Base-by-base conservation (phyloP, 371 early-diverging fungal genomes). In the Mortierella sp. region DNA sequence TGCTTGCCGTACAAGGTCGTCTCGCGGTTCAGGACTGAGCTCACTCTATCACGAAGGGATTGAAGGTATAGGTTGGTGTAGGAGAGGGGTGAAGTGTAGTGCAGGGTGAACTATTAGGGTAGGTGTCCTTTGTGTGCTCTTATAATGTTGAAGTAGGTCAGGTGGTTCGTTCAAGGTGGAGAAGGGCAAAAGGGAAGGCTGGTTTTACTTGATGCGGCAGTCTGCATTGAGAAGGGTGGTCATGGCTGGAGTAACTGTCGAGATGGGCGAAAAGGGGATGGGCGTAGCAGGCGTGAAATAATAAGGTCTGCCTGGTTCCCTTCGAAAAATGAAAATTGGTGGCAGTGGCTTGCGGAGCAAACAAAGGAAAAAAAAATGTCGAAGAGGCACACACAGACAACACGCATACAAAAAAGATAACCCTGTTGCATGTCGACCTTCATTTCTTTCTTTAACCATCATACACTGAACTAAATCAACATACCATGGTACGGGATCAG, bases 1-100 rank as follows among this genome's bases (percentile, higher is more conserved):
- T 96, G 92, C 73, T 96, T 96, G 61, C 97, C 98, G 77, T 90
- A 96, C 55, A 88, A 90, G 24, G 87, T 81, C 0, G 88, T 87
- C 79, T 98, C 96, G 61, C 93, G 89, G 87, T 95, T 95, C 58
- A 96, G 88, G 19, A 96, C 96, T 1, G 98, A 97, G 88, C 95
- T 95, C 31, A 97, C 97, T 78, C 96, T 96, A 76, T 29, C 14
- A 34, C 19, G 11, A 13, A 10, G 11, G 22, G 10, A 53, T 24
- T 11, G 13, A 13, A 29, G 29, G 40, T 11, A n/a, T n/a, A 10
- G 26, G 40, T 16, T 22, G 43, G 41, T 43, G 40, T 58, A 68
- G 19, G 22, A 53, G n/a, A n/a, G n/a, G n/a, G n/a, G n/a, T n/a
- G n/a, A n/a, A n/a, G n/a, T n/a, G n/a, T n/a, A n/a, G n/a, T n/a